Evolutionary conservation across 148 eudicot species (phyloP).

Genomic region (Fagopyrum tataricum): DNA sequence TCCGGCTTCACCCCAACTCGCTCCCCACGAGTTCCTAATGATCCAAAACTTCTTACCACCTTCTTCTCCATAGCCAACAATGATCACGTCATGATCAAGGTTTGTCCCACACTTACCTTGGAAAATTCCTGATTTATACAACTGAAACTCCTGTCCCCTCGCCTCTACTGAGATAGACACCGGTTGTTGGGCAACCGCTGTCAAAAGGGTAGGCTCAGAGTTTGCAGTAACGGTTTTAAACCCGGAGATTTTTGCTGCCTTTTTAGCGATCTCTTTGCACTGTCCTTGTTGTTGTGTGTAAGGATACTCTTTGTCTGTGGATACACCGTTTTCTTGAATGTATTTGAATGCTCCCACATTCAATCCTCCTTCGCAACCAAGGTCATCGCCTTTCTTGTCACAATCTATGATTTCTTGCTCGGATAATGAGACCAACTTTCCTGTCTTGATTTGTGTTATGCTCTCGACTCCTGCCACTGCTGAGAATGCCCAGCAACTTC

Average conservation of each 20-base stretch:
- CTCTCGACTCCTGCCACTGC: conserved; percentile 34
- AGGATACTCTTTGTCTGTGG: conserved; percentile 36
- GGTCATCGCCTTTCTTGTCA: conserved; percentile 22
- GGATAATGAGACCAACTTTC: conserved; percentile 24
- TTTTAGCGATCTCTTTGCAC: not conserved
- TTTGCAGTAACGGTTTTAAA: not conserved
- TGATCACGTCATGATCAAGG: conserved; percentile 6
- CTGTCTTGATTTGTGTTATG: conserved; percentile 26
- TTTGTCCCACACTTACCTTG: not conserved
- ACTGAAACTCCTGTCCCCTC: not conserved
- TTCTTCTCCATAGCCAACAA: conserved; percentile 12
- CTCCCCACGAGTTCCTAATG: conserved; percentile 34
- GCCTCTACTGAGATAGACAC: conserved; percentile 6
- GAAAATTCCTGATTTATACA: not conserved
- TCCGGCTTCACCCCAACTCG: conserved; percentile 32
- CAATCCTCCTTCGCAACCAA: conserved; percentile 67
- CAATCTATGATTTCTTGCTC: conserved; percentile 52
- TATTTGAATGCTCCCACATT: conserved; percentile 51
- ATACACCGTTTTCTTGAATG: conserved; percentile 34
- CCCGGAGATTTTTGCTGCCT: not conserved
- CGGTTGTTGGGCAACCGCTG: not conserved
- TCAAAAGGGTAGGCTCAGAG: not conserved
- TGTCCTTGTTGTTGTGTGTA: conserved; percentile 12
- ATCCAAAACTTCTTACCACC: conserved; percentile 28
- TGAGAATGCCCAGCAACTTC: conserved; percentile 44